Evolutionary conservation across 1,139 yeast species (phyloP), one percentile per base, ranked within the genome.

Genomic region (Pichia sp.): DNA sequence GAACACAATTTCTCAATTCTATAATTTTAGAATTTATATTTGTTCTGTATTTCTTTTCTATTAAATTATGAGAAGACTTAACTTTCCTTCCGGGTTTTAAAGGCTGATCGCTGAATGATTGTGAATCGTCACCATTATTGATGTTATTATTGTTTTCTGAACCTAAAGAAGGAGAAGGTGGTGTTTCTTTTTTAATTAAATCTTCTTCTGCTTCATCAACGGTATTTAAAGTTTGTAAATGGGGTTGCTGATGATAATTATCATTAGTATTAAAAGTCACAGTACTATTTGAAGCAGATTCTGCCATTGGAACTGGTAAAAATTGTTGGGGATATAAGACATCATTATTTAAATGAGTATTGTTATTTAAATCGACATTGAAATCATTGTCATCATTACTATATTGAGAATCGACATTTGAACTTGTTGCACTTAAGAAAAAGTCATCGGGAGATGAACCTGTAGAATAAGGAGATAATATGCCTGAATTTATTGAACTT

Each of bases 21-120:
- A 79, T 61, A 41, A 84, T 83, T 64, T 83, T 83, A 48, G 83
- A 78, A 60, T 84, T 84, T 56, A 84, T 82, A 57, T 82, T 82
- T 30, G 87, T 82, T 56, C 94, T 69, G 63, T 84, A 84, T 58
- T 84, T 79, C 63, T 83, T 82, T 59, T 84, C 94, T 56, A 84
- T 82, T 76, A 83, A 75, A 57, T 84, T 84, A 63, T 84, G 92
- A n/a, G 87, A 79, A 11, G 82, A 73, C 57, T 76, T 74, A 9
- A 68, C 70, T 43, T 78, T 73, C 38, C 58, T 57, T 31, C 60
- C 60, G 12, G 25, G 44, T 37, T 30, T 46, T 35, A 16, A 30
- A 4, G 35, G 32, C 12, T n/a, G 35, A 22, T 22, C n/a, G n/a
- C n/a, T n/a, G n/a, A n/a, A n/a, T n/a, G n/a, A n/a, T n/a, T n/a